Evolutionary conservation across 2,329 filamentous ascomycete genomes (phyloP).

Genomic region (Cryphonectria parasitica): DNA sequence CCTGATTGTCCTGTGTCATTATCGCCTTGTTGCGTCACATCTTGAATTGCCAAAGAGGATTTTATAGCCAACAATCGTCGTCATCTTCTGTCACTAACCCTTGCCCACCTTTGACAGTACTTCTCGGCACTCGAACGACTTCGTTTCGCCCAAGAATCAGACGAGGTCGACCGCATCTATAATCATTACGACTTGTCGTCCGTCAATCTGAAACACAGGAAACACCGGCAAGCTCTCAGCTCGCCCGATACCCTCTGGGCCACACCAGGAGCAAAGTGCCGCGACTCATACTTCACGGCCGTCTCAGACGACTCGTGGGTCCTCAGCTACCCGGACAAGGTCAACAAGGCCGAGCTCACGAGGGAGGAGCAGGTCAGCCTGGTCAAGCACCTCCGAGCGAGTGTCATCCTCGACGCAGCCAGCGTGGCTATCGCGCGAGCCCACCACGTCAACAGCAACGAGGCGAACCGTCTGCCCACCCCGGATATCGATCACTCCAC

Average conservation of each 20-base stretch:
- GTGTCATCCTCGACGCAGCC: conserved; percentile 44
- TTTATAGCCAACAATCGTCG: conserved; percentile 22
- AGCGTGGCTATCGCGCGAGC: conserved; percentile 60
- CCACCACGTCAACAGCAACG: conserved; percentile 40
- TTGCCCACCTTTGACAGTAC: conserved; percentile 53
- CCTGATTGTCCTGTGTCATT: neutral
- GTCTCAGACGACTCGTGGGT: conserved; percentile 68
- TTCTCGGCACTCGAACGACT: conserved; percentile 75
- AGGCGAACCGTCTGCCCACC: conserved; percentile 36
- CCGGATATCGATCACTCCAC: conserved; percentile 38
- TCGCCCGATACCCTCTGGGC: conserved; percentile 39
- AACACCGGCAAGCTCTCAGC: conserved; percentile 36
- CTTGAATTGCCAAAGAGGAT: neutral
- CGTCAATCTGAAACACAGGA: conserved; percentile 37
- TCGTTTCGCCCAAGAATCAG: conserved; percentile 59
- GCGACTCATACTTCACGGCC: conserved; percentile 46
- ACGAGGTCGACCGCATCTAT: conserved; percentile 41
- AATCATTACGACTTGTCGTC: conserved; percentile 42
- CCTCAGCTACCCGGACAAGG: conserved; percentile 71
- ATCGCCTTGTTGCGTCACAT: neutral
- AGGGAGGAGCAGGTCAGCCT: conserved; percentile 70
- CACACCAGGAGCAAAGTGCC: conserved; percentile 37
- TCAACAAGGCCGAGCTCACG: conserved; percentile 71
- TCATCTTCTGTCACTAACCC: conserved; percentile 14
- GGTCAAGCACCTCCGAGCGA: conserved; percentile 51